Evolutionary conservation across 2,329 filamentous ascomycete species (phyloP).

Genomic region (Paecilomyces dactylethromorphus): DNA sequence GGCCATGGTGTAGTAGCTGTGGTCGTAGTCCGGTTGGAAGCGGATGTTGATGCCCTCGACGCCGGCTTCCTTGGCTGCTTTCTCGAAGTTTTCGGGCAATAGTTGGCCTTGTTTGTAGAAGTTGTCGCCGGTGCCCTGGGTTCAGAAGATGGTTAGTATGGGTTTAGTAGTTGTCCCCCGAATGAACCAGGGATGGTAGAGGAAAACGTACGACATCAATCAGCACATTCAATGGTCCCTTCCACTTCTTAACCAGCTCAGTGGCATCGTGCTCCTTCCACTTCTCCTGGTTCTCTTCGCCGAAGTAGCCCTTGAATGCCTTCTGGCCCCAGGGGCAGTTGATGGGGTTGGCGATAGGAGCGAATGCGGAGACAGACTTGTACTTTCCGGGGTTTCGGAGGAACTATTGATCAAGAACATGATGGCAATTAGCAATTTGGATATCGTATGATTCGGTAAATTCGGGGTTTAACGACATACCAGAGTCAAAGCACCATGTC

Average conservation of each 20-base stretch:
- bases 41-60: conserved; percentile 67
- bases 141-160: background rate
- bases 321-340: conserved; percentile 92
- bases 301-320: conserved; percentile 87
- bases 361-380: conserved; percentile 81
- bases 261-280: conserved; percentile 92
- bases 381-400: conserved; percentile 87
- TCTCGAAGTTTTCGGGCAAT: conserved; percentile 84
- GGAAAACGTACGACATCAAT: conserved; percentile 70
- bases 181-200: background rate
- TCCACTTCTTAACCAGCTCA: conserved; percentile 74
- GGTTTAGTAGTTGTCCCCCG: background rate
- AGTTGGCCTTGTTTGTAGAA: conserved; percentile 95
- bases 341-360: conserved; percentile 80
- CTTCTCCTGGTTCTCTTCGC: conserved; percentile 59
- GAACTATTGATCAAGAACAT: conserved; percentile 45
- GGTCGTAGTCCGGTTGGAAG: conserved; percentile 88
- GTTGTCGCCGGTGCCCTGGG: conserved; percentile 80
- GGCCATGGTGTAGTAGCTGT: conserved; percentile 96
- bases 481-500: conserved; percentile 86
- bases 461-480: conserved; percentile 26
- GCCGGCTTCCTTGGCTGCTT: conserved; percentile 69
- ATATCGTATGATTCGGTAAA: background rate
- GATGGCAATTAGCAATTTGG: background rate
- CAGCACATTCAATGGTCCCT: conserved; percentile 65